These are phyloP conservation scores for Corinectria fuckeliana DNA, from an alignment of 2,329 filamentous ascomycete genomes.

Conservation along the genomic window DNA sequence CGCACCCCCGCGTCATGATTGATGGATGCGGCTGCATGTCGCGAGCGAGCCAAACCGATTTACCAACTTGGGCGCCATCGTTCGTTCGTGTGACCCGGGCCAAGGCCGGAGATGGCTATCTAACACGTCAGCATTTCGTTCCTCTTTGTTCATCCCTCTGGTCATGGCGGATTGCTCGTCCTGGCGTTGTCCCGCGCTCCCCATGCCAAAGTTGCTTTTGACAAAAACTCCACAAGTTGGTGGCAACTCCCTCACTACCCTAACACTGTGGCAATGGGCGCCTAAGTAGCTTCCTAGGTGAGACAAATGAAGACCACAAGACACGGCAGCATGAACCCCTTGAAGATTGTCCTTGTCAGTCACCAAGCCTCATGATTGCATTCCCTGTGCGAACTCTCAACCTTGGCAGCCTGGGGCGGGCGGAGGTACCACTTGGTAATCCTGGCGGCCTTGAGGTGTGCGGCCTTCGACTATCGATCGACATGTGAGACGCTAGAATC, in stretches of 20 bases:
- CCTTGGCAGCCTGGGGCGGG: neutral
- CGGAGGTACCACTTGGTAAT: conserved; percentile 11
- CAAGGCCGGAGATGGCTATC: conserved; percentile 7
- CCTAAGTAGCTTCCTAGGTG: conserved; percentile 17
- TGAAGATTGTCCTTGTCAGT: neutral
- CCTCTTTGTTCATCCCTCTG: conserved; percentile 20
- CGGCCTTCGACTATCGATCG: neutral
- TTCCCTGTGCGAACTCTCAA: conserved; percentile 3
- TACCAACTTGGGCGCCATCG: conserved; percentile 22
- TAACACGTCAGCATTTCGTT: conserved; percentile 26
- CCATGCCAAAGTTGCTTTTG: conserved; percentile 13
- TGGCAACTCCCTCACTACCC: conserved; percentile 22
- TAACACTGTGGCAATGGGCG: conserved; percentile 14
- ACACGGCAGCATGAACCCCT: conserved; percentile 10
- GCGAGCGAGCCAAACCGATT: conserved; percentile 27
- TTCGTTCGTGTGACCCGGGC: conserved; percentile 17
- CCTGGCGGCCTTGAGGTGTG: neutral
- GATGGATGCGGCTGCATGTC: conserved; percentile 24
- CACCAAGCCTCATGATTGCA: neutral
- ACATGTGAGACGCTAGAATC: conserved; percentile 25
- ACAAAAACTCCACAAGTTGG: conserved; percentile 17
- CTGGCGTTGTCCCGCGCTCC: conserved; percentile 23
- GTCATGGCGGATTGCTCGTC: conserved; percentile 21
- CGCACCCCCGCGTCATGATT: conserved; percentile 34
- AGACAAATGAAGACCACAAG: conserved; percentile 20